phyloP scores from a whole-genome alignment of 345 rosid species.

The Salix udensis region DNA sequence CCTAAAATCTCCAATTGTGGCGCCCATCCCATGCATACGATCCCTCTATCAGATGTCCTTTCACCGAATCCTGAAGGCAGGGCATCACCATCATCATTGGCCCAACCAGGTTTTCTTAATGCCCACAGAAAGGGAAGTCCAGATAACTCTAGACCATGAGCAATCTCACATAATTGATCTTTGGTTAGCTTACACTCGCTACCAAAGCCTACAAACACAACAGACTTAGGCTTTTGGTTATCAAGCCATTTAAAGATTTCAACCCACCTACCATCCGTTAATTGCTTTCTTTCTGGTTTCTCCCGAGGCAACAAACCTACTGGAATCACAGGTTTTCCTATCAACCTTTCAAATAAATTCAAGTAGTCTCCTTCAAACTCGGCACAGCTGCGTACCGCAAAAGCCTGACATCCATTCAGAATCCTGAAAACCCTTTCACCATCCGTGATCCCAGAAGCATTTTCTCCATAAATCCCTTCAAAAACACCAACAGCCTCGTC shows the following conservation, averaged over 20 bases:
- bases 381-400: slow-evolving; percentile 21
- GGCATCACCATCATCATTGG: slow-evolving; percentile 11
- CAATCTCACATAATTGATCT: slow-evolving; percentile 30
- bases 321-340: slow-evolving; percentile 19
- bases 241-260: slow-evolving; percentile 30
- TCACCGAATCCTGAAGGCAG: slow-evolving; percentile 19
- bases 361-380: slow-evolving; percentile 26
- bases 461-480: neutral
- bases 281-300: neutral
- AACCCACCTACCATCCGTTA: slow-evolving; percentile 2
- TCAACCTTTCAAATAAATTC: neutral
- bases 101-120: slow-evolving; percentile 28
- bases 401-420: neutral
- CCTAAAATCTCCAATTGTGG: no score
- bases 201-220: slow-evolving; percentile 33
- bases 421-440: slow-evolving; percentile 1
- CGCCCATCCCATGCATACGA: no score
- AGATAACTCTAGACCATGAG: slow-evolving; percentile 26
- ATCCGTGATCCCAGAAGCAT: slow-evolving; percentile 18
- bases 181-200: slow-evolving; percentile 25
- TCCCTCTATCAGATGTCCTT: neutral
- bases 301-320: slow-evolving; percentile 24
- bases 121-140: slow-evolving; percentile 35
- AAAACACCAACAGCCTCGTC: neutral
- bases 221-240: slow-evolving; percentile 15